Evolutionary conservation across 345 rosid species (phyloP).

Genomic region (Citrus glauca): DNA sequence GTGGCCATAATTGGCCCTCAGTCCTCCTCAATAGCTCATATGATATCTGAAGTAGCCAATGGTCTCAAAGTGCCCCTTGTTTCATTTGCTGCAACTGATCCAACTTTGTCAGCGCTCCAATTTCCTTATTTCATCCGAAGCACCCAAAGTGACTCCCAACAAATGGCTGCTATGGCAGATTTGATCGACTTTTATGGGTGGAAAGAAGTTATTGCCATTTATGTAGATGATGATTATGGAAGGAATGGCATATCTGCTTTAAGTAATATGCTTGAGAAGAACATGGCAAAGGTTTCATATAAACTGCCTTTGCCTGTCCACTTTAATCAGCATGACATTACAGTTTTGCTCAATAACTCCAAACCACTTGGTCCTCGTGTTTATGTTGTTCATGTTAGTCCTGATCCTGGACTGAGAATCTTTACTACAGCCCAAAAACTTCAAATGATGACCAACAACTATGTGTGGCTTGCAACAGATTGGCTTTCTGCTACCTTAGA

Average conservation of each 20-base stretch:
- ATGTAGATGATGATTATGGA: slow-evolving; percentile 74
- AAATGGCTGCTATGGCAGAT: slow-evolving; percentile 79
- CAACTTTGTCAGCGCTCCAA: slow-evolving; percentile 79
- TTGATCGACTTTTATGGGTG: slow-evolving; percentile 59
- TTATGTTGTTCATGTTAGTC: slow-evolving; percentile 69
- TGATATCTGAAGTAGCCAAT: slow-evolving; percentile 51
- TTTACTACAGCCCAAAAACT: slow-evolving; percentile 54
- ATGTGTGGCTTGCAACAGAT: slow-evolving; percentile 86
- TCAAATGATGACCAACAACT: slow-evolving; percentile 63
- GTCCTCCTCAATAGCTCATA: slow-evolving; percentile 78
- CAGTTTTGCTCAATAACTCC: slow-evolving; percentile 43
- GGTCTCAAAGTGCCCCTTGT: slow-evolving; percentile 72
- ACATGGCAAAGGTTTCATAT: slow-evolving; percentile 40
- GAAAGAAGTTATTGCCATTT: slow-evolving; percentile 71
- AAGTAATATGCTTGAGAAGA: slow-evolving; percentile 48
- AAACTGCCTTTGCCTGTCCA: slow-evolving; percentile 51
- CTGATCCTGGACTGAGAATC: slow-evolving; percentile 60
- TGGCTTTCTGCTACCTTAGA: slow-evolving; percentile 84
- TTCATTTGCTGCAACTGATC: slow-evolving; percentile 90
- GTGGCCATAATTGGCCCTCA: slow-evolving; percentile 79
- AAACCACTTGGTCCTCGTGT: slow-evolving; percentile 61
- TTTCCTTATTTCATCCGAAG: slow-evolving; percentile 75
- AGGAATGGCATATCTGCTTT: slow-evolving; percentile 70
- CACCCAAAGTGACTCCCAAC: slow-evolving; percentile 64
- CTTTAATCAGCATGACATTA: slow-evolving; percentile 33